Evolutionary conservation across 805 yeast species (phyloP).

Genomic region (Candida namnaoensis): DNA sequence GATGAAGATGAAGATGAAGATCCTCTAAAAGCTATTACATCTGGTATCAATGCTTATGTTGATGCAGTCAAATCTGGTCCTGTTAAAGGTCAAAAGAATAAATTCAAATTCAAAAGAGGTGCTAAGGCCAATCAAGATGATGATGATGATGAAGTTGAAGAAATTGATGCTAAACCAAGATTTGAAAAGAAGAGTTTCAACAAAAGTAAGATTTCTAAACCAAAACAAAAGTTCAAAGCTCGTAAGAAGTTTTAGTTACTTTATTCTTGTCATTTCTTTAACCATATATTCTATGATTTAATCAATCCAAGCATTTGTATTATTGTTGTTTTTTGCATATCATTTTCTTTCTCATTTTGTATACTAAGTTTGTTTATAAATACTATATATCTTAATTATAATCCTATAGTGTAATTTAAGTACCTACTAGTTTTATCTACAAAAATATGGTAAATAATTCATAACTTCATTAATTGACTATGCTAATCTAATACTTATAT

Average conservation of each 20-base stretch:
- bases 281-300: too few species aligned
- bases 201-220: conserved; percentile 18
- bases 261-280: too few species aligned
- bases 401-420: too few species aligned
- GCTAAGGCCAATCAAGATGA: conserved; percentile 42
- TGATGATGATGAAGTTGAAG: conserved; percentile 41
- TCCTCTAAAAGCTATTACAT: conserved; percentile 33
- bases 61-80: conserved; percentile 94
- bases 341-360: too few species aligned
- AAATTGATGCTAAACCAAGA: conserved; percentile 15
- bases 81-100: conserved; percentile 86
- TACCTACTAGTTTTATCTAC: too few species aligned
- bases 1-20: conserved; percentile 29
- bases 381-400: too few species aligned
- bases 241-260: conserved; percentile 42
- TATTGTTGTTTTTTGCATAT: too few species aligned
- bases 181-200: conserved; percentile 16
- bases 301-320: too few species aligned
- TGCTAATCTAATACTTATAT: too few species aligned
- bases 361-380: too few species aligned
- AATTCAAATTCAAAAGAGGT: conserved; percentile 75
- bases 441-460: too few species aligned
- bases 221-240: conserved; percentile 23
- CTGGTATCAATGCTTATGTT: conserved; percentile 83
- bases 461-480: too few species aligned